Evolutionary conservation across 192 early-diverging fungal genomes (phyloP).

Genomic region (Linnemannia elongata): DNA sequence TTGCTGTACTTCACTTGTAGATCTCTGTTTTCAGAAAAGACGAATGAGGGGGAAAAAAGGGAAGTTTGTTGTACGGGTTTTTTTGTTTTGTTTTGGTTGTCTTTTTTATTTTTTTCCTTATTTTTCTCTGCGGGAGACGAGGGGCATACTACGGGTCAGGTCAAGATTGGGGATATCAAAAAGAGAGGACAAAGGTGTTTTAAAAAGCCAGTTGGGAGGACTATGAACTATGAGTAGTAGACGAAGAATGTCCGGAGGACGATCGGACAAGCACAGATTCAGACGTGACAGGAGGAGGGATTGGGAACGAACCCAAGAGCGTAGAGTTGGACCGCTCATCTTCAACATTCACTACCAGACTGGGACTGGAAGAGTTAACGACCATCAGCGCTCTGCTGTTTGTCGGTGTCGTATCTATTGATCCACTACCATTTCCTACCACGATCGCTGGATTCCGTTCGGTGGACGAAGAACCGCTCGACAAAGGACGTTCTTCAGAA

Average conservation of each 20-base stretch:
- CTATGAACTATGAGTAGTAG: not conserved
- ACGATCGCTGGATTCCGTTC: not conserved
- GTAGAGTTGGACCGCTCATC: conserved; percentile 28
- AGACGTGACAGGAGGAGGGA: conserved; percentile 20
- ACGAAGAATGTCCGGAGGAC: not conserved
- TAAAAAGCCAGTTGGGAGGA: not conserved
- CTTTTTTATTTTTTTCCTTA: too few species aligned
- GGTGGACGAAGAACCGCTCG: not conserved
- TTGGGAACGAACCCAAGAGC: conserved; percentile 33
- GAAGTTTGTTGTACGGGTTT: too few species aligned
- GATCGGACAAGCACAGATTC: not conserved
- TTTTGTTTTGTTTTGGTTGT: too few species aligned
- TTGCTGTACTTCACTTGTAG: too few species aligned
- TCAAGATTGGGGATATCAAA: not conserved
- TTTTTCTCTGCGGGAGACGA: too few species aligned
- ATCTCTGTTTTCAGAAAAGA: too few species aligned
- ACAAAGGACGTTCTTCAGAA: not conserved
- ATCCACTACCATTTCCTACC: not conserved
- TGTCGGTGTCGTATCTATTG: not conserved
- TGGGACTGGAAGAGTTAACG: not conserved
- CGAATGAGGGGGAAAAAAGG: too few species aligned
- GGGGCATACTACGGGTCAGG: not conserved
- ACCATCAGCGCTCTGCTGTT: not conserved
- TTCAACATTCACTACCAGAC: not conserved
- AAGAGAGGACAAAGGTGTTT: not conserved